Percentiles rank a stretch among this genome's conserved stretches.
Conservation (phyloP, 2,329 filamentous ascomycete species). For the Exophiala sp. region DNA sequence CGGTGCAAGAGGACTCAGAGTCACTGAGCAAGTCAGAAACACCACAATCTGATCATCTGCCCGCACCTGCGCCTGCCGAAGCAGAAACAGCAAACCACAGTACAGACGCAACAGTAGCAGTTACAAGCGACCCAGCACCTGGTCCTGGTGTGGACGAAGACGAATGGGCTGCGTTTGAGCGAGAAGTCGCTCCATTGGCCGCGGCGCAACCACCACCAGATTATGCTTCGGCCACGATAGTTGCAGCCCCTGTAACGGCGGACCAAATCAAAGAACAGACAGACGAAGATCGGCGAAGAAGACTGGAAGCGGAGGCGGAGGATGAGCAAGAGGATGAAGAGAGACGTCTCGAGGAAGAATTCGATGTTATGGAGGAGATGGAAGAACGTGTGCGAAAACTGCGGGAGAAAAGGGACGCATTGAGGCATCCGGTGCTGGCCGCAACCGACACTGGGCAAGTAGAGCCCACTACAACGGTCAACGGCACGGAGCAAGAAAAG, state of each 20-base stretch:
- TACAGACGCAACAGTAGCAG: not conserved
- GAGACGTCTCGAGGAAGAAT: constrained; percentile 69
- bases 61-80: not conserved
- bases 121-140: constrained; percentile 1
- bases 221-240: constrained; percentile 57
- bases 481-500: constrained; percentile 32
- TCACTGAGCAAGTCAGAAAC: not conserved
- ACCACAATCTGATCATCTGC: not conserved
- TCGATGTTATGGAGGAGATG: constrained; percentile 77
- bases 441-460: constrained; percentile 21
- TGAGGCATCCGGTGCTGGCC: constrained; percentile 45
- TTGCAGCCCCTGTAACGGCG: constrained; percentile 64
- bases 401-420: constrained; percentile 67
- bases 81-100: not conserved
- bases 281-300: constrained; percentile 45
- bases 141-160: constrained; percentile 60
- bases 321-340: constrained; percentile 74
- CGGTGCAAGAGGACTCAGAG: not conserved
- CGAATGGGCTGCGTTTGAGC: constrained; percentile 84
- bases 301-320: constrained; percentile 55
- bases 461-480: constrained; percentile 16
- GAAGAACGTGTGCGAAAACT: constrained; percentile 67
- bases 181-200: constrained; percentile 62
- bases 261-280: constrained; percentile 59
- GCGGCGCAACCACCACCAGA: constrained; percentile 32